Evolutionary conservation across 352 stramenopile genomes (phyloP), one percentile per base, ranked within the genome.

Genomic region (Pythium periplocum): DNA sequence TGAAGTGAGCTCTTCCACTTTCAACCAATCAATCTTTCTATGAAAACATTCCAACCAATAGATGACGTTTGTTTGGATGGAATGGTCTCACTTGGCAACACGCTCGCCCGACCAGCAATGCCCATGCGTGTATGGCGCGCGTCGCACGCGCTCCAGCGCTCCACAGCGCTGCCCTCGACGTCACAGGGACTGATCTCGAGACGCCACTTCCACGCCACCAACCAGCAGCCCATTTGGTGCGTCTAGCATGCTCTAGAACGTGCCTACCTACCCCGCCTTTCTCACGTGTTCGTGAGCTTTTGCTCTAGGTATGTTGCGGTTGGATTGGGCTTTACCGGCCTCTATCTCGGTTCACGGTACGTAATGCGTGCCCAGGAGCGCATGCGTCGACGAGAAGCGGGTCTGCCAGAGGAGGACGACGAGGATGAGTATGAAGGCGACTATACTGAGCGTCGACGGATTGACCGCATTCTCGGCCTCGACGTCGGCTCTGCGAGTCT

Each of bases 281-380:
- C 17, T 26, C 7, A 42, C 12, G 38, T 42, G 38, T 42, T 12
- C 38, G 7, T 37, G 10, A 41, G 1, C 30, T 10, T 46, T 5
- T 32, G 2, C 31, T 44, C 1, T 45, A 70, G 62, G 72, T 48
- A 77, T n/a, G 31, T 86, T 2, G 70, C 72, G 3, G 73, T 71
- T 12, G 75, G 70, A 0, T 26, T 73, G 8, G 66, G 68, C 3
- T 84, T 67, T 11, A 64, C 69, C 1, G 75, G 65, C 1, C 59
- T 88, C 34, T 86, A 74, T 45, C 40, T 88, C 1, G 75, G 75
- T 34, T 79, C 75, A 31, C 64, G 71, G 30, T 88, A 85, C 59
- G 61, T 86, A 17, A 36, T 86, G 32, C 77, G 77, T 0, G 73
- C 67, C 0, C 77, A 84, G 55, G 77, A 88, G 53, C 75, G 77